These are phyloP conservation scores for Hura crepitans DNA, from an alignment of 441 rosid species.

Conservation along the genomic window DNA sequence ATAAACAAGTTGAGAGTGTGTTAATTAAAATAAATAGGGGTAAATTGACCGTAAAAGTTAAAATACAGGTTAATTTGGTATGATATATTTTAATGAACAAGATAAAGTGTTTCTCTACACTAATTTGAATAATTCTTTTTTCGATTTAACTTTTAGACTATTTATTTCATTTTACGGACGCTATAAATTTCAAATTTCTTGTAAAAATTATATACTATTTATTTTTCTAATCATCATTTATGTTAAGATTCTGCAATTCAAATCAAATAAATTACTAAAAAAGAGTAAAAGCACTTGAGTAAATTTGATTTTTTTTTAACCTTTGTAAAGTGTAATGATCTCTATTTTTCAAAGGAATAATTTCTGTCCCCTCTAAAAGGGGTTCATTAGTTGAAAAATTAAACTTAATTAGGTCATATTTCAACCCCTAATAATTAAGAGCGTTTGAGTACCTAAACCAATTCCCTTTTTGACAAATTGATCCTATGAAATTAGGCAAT, in stretches of 20 bases:
- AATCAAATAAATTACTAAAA: background rate
- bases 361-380: constrained; percentile 8
- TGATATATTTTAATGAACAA: no score
- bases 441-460: constrained; percentile 9
- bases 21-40: no score
- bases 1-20: no score
- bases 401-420: constrained; percentile 11
- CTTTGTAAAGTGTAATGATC: background rate
- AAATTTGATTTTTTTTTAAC: constrained; percentile 5
- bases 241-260: background rate
- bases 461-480: constrained; percentile 6
- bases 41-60: no score
- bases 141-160: no score
- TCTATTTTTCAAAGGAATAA: background rate
- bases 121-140: no score
- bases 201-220: no score
- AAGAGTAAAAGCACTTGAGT: background rate
- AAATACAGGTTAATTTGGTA: no score
- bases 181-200: no score
- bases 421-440: background rate
- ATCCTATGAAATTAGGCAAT: background rate
- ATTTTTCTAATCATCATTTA: no score
- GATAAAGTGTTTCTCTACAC: no score
- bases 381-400: background rate
- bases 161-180: no score